Evolutionary conservation across 2,329 filamentous ascomycete species (phyloP), one percentile per base, ranked within the genome.

Genomic region (Sclerotinia minor): DNA sequence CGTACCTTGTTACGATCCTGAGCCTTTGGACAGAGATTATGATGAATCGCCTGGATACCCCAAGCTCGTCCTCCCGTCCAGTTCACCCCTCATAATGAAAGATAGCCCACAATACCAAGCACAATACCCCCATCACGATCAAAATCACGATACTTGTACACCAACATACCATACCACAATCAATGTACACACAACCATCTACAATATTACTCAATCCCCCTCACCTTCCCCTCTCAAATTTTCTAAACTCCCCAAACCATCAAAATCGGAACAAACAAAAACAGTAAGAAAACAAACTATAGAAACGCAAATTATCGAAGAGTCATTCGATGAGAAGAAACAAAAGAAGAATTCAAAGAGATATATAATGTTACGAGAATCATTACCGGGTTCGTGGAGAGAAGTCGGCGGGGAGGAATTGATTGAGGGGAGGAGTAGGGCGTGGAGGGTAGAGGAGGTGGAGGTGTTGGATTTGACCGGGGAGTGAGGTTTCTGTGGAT

Each of bases 381-480:
- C 61, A 5, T 19, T 68, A n/a, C 67, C 67, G 1, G 67, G 67
- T 13, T 64, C 52, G 9, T 68, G 61, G 60, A 59, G 47, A 29
- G 67, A 68, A 24, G 60, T 26, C 0, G 53, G 45, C 0, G 59
- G 60, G 32, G 61, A 65, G 17, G 61, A 68, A 26, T 47, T 68
- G 53, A 29, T 68, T 9, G 67, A 68, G 61, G 67, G 67, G 17
- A 59, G 53, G 24, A 68, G 67, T 44, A 45, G 60, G 29, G 67
- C 67, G 1, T 68, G 67, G 67, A 68, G 61, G 2, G 44, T 24
- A 11, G 61, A 59, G 45, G 67, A 68, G 61, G 60, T 68, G 17
- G 67, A 68, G 21, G 24, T 68, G 26, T 44, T 68, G 17, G 67
- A 68, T 68, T 65, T 68, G 35, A 68, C 67, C 2, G 59, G 59